Conservation (phyloP, 306 rosid genomes). For the Prunus mume region DNA sequence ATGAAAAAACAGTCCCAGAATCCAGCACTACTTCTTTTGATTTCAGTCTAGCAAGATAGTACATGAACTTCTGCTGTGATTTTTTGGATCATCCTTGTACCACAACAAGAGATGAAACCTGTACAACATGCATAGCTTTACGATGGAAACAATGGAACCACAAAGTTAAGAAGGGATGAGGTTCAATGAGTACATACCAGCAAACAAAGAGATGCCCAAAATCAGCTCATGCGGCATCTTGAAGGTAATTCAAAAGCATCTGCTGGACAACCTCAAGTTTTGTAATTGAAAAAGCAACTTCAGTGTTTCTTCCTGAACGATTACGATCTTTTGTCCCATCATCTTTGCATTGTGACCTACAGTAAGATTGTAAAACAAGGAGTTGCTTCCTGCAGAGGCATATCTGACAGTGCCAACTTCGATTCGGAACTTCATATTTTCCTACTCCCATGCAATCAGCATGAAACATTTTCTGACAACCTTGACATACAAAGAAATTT, state of each 20-base stretch:
- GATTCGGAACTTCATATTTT: slow-evolving; percentile 70
- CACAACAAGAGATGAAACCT: too few relatives aligned
- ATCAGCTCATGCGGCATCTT: slow-evolving; percentile 71
- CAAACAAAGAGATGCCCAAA: slow-evolving; percentile 84
- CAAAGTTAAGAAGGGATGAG: slow-evolving; percentile 22
- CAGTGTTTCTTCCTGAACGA: slow-evolving; percentile 40
- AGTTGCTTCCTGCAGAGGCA: slow-evolving; percentile 80
- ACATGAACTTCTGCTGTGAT: too few relatives aligned
- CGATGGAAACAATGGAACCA: slow-evolving; percentile 23
- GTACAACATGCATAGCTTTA: slow-evolving; percentile 16
- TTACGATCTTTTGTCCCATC: slow-evolving; percentile 42
- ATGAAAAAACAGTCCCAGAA: too few relatives aligned
- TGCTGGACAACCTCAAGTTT: slow-evolving; percentile 81
- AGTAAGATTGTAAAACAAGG: too few relatives aligned
- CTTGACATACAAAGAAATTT: slow-evolving; percentile 45
- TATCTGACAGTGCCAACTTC: slow-evolving; percentile 77
- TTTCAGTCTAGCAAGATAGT: too few relatives aligned
- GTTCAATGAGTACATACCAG: slow-evolving; percentile 60
- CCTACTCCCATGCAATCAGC: slow-evolving; percentile 74
- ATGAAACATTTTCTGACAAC: slow-evolving; percentile 83
- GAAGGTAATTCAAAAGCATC: slow-evolving; percentile 85
- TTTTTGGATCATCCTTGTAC: too few relatives aligned
- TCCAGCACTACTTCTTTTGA: too few relatives aligned
- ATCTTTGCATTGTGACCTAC: slow-evolving; percentile 62
- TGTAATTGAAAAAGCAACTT: slow-evolving; percentile 38